Conservation (phyloP, 805 yeast species). For the Saccharomycopsis lassenensis region DNA sequence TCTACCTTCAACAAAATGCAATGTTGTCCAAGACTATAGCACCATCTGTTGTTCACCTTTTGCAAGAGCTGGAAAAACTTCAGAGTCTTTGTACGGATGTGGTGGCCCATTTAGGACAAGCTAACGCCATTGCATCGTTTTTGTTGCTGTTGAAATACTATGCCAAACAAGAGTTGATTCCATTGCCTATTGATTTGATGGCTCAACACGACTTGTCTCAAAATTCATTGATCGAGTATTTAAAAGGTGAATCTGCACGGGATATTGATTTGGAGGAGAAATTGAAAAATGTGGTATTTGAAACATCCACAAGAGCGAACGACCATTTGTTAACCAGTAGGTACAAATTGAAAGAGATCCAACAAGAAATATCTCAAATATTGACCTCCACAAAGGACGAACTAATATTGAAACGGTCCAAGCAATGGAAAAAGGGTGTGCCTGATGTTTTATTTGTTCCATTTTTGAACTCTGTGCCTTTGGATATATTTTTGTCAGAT, state of each 20-base stretch:
- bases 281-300: conserved; percentile 51
- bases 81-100: conserved; percentile 42
- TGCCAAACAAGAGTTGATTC: conserved; percentile 35
- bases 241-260: conserved; percentile 19
- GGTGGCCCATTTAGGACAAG: conserved; percentile 76
- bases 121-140: conserved; percentile 57
- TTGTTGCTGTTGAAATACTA: conserved; percentile 51
- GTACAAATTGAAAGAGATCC: conserved; percentile 34
- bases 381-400: conserved; percentile 23
- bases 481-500: conserved; percentile 46
- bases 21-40: conserved; percentile 45
- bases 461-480: conserved; percentile 56
- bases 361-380: conserved; percentile 26
- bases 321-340: conserved; percentile 69
- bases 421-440: conserved; percentile 33
- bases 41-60: conserved; percentile 40
- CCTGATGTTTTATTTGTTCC: conserved; percentile 64
- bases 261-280: conserved; percentile 25
- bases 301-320: conserved; percentile 64
- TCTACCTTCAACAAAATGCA: conserved; percentile 52
- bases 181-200: conserved; percentile 55
- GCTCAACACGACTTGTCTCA: conserved; percentile 45
- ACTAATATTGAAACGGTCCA: conserved; percentile 23
- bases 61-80: conserved; percentile 36
- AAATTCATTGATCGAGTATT: conserved; percentile 45